phyloP scores from a whole-genome alignment of 768 basidiomycete genomes.

The Tylopilus cervinicoccineus region DNA sequence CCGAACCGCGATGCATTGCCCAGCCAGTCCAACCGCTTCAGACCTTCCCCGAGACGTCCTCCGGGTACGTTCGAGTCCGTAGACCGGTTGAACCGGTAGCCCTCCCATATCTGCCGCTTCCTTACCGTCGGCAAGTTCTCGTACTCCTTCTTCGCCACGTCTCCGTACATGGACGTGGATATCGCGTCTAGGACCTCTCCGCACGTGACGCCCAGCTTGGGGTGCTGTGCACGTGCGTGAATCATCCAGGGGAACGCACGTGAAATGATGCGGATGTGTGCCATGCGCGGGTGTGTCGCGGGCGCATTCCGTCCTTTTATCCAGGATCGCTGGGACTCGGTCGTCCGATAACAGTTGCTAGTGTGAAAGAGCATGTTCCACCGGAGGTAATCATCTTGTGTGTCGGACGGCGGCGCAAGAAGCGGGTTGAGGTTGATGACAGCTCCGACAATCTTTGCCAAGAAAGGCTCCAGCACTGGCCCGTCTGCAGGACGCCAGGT shows the following conservation, averaged over 20 bases:
- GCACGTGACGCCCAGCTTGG: conserved; percentile 57
- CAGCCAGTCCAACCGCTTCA: conserved; percentile 68
- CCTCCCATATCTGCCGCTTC: conserved; percentile 42
- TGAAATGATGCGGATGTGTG: conserved; percentile 50
- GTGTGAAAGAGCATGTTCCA: conserved; percentile 76
- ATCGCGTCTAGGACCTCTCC: conserved; percentile 61
- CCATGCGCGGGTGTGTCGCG: conserved; percentile 61
- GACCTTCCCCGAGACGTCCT: conserved; percentile 56
- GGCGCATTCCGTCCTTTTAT: conserved; percentile 58
- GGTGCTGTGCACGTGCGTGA: conserved; percentile 41
- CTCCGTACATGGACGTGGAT: conserved; percentile 45
- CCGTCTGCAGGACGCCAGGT: conserved; percentile 44
- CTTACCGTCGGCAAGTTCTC: conserved; percentile 34
- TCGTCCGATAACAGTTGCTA: conserved; percentile 56
- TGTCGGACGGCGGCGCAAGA: conserved; percentile 43
- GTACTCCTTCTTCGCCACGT: conserved; percentile 52
- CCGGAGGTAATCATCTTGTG: conserved; percentile 48
- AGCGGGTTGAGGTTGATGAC: conserved; percentile 57
- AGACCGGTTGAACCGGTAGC: conserved; percentile 66
- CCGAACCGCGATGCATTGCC: conserved; percentile 56
- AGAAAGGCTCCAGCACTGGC: conserved; percentile 63
- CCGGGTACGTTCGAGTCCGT: conserved; percentile 63
- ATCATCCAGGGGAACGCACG: conserved; percentile 54
- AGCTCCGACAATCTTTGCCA: conserved; percentile 47
- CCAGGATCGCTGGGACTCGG: conserved; percentile 65